These are phyloP conservation scores for Sporothrix protearum DNA, from an alignment of 2,329 filamentous ascomycete genomes.

Conservation along the genomic window DNA sequence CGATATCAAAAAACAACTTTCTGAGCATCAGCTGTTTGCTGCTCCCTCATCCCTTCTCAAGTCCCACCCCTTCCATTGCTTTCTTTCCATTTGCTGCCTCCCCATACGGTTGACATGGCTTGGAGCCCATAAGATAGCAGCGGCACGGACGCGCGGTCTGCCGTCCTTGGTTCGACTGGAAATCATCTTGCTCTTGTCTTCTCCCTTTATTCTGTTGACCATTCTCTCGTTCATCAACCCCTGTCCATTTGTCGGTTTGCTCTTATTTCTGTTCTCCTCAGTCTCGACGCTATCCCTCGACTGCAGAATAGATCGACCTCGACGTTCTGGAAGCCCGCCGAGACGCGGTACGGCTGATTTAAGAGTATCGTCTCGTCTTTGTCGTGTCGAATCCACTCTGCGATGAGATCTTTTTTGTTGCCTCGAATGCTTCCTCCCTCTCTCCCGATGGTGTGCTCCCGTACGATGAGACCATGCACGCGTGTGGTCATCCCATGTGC, in stretches of 20 bases:
- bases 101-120: background rate
- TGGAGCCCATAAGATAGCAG: background rate
- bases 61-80: background rate
- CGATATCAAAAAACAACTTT: background rate
- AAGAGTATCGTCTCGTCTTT: background rate
- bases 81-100: background rate
- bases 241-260: background rate
- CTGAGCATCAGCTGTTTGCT: background rate
- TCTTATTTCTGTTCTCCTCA: background rate
- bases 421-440: background rate
- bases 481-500: background rate
- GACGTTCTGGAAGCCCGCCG: background rate
- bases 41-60: background rate
- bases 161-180: conserved; percentile 1
- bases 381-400: background rate
- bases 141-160: conserved; percentile 8
- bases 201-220: background rate
- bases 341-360: conserved; percentile 1
- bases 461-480: conserved; percentile 1
- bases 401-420: background rate
- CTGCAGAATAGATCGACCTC: background rate
- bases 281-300: background rate
- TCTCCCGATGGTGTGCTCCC: background rate
- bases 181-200: background rate
- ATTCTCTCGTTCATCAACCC: background rate